Conservation (phyloP, 2,329 filamentous ascomycete species). For the Proliferodiscus dingleyae region DNA sequence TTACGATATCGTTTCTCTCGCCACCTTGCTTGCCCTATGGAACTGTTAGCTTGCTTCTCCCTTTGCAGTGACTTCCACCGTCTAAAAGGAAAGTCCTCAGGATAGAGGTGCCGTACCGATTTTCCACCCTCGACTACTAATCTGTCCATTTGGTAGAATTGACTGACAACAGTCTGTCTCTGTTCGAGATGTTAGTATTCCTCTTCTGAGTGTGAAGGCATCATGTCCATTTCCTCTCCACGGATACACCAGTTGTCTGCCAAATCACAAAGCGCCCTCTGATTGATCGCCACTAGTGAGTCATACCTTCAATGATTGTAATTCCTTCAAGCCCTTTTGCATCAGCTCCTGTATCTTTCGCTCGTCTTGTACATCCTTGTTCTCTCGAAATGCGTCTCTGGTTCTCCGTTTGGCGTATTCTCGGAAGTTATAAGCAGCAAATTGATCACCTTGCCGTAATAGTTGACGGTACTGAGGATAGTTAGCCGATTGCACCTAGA, state of each 20-base stretch:
- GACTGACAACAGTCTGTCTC: constrained; percentile 92
- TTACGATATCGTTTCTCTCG: constrained; percentile 58
- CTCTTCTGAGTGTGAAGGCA: background rate
- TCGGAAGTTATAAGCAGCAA: constrained; percentile 94
- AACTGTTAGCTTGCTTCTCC: constrained; percentile 9
- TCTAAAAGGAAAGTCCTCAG: too few relatives aligned
- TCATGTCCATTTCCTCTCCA: background rate
- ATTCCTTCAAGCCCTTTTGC: constrained; percentile 79
- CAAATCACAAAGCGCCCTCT: background rate
- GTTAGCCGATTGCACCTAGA: constrained; percentile 5
- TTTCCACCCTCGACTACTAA: constrained; percentile 89
- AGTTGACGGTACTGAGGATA: constrained; percentile 79
- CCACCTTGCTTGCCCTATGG: constrained; percentile 65
- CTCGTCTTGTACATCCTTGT: constrained; percentile 67
- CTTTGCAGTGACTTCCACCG: too few relatives aligned
- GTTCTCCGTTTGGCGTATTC: constrained; percentile 93
- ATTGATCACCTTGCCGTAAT: constrained; percentile 78
- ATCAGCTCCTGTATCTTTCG: constrained; percentile 80
- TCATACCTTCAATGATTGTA: constrained; percentile 86
- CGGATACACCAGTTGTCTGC: background rate
- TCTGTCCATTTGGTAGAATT: constrained; percentile 88
- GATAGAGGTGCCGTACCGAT: constrained; percentile 59
- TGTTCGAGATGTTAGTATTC: constrained; percentile 37
- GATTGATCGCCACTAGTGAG: background rate
- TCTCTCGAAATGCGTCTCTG: constrained; percentile 82